These are phyloP conservation scores for Zea luxurians DNA, from an alignment of 176 grass and related monocot species.

Conservation along the genomic window DNA sequence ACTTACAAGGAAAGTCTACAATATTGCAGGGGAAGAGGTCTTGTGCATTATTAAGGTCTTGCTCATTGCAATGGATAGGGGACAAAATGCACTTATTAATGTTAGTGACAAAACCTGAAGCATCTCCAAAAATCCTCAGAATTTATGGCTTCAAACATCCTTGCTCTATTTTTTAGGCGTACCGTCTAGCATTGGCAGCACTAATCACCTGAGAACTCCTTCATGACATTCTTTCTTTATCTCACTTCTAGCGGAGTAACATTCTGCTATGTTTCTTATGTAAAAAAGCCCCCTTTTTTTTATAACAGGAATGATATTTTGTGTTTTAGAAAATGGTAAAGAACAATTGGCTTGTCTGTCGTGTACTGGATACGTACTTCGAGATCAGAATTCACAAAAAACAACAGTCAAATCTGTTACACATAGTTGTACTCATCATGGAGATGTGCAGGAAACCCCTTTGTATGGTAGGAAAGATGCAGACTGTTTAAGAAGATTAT, in stretches of 20 bases:
- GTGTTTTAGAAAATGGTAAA: constrained; percentile 16
- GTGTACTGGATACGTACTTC: background rate
- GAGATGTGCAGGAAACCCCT: background rate
- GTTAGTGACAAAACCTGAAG: too few relatives aligned
- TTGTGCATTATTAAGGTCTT: too few relatives aligned
- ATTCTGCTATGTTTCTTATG: constrained; percentile 17
- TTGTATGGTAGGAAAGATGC: background rate
- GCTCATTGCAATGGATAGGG: too few relatives aligned
- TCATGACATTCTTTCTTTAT: background rate
- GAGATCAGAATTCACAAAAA: constrained; percentile 12
- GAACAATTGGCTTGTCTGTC: constrained; percentile 3
- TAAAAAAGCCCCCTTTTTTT: background rate
- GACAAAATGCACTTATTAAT: too few relatives aligned
- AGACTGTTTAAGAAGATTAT: background rate
- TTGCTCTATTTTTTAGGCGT: background rate
- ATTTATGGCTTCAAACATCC: constrained; percentile 19
- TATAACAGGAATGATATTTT: background rate
- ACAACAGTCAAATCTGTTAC: background rate
- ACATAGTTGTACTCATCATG: background rate
- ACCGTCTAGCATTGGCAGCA: constrained; percentile 4
- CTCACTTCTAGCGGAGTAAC: background rate
- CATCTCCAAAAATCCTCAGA: too few relatives aligned
- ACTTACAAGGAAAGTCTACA: too few relatives aligned
- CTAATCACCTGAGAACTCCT: constrained; percentile 14
- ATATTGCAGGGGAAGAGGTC: too few relatives aligned